phyloP scores from a whole-genome alignment of 345 rosid genomes.

The Eucalyptus sp. region DNA sequence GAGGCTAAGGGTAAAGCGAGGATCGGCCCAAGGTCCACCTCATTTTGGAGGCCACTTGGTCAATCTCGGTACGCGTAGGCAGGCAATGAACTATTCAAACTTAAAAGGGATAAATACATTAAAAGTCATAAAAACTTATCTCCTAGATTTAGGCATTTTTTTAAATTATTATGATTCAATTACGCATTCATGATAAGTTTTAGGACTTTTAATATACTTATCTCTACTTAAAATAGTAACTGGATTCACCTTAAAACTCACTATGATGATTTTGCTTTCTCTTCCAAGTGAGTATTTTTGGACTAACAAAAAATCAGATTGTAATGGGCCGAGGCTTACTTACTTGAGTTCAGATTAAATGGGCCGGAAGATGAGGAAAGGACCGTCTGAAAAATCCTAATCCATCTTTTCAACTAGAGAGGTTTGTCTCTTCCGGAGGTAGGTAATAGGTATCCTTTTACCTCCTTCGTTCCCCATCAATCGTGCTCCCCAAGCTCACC shows the following conservation, averaged over 20 bases:
- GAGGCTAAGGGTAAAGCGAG: background rate
- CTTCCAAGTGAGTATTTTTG: background rate
- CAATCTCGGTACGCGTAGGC: background rate
- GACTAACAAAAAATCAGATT: background rate
- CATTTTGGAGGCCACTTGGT: background rate
- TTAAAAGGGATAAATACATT: background rate
- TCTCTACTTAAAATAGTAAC: no score
- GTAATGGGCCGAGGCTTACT: background rate
- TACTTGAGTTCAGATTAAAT: background rate
- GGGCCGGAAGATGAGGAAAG: background rate
- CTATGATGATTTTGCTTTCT: background rate
- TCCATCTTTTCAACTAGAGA: background rate
- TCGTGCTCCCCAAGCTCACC: background rate
- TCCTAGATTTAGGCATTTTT: no score
- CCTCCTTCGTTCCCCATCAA: background rate
- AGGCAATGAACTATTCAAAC: background rate
- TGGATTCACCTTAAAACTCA: background rate
- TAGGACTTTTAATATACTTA: accelerated
- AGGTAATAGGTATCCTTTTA: background rate
- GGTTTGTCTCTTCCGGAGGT: background rate
- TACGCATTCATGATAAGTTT: no score
- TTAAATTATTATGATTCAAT: no score
- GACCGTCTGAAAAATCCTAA: background rate
- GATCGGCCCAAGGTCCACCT: background rate
- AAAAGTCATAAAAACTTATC: accelerated